These are phyloP conservation scores for Digitaria exilis DNA, from an alignment of 202 grass and related monocot species.

Conservation along the genomic window DNA sequence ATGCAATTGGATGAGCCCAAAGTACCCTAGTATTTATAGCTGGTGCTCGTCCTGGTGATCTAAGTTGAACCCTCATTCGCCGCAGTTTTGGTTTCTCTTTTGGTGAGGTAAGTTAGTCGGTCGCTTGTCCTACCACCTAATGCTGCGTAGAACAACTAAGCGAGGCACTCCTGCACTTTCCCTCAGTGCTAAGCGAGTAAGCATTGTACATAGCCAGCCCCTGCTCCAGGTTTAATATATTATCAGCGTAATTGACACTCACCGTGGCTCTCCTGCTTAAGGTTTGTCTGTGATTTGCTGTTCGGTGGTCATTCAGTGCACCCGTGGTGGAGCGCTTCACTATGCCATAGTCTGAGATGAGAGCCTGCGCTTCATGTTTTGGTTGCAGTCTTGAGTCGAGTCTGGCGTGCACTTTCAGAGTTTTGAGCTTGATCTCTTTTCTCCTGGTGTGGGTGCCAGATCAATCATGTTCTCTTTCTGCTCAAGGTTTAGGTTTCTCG, in stretches of 20 bases:
- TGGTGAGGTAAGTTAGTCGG: constrained; percentile 39
- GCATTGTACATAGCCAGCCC: constrained; percentile 47
- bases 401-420: background rate
- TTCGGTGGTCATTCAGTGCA: background rate
- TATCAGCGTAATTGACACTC: background rate
- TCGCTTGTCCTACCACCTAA: constrained; percentile 30
- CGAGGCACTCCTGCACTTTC: background rate
- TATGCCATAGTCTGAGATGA: background rate
- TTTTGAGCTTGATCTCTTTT: background rate
- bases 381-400: background rate
- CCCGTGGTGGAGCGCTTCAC: no score
- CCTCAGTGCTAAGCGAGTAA: constrained; percentile 1
- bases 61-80: constrained; percentile 41
- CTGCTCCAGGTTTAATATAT: constrained; percentile 40
- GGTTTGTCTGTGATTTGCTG: background rate
- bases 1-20: constrained; percentile 50
- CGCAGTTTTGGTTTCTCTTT: constrained; percentile 59
- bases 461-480: background rate
- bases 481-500: background rate
- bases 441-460: background rate
- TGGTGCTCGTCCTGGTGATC: constrained; percentile 42
- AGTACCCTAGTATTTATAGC: constrained; percentile 43
- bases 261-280: background rate
- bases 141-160: constrained; percentile 45
- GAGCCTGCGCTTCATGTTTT: background rate